These are phyloP conservation scores for Petrea volubilis DNA, from an alignment of 257 asterid genomes.

Conservation along the genomic window DNA sequence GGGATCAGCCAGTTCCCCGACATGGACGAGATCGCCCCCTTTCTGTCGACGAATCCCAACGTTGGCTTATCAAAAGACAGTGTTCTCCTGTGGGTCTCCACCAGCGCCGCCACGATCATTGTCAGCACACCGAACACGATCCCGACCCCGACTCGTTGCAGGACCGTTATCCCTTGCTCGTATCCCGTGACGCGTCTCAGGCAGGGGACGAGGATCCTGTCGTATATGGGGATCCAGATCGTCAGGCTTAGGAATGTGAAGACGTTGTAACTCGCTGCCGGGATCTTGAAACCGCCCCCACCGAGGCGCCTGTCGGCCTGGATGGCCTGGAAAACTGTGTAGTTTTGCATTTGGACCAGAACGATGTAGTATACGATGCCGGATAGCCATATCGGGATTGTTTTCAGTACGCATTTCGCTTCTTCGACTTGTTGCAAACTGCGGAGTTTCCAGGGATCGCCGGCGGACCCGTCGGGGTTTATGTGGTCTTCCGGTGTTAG, in stretches of 20 bases:
- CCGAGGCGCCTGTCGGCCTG: conserved; percentile 27
- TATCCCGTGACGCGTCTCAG: conserved; percentile 20
- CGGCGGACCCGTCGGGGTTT: conserved; percentile 21
- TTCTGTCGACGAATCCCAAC: conserved; percentile 15
- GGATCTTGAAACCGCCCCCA: conserved; percentile 22
- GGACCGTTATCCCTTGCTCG: conserved; percentile 28
- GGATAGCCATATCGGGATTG: conserved; percentile 35
- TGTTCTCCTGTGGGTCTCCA: conserved; percentile 23
- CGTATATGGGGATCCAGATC: conserved; percentile 33
- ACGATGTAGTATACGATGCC: conserved; percentile 31
- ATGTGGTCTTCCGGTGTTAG: conserved; percentile 15
- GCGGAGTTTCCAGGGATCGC: conserved; percentile 24
- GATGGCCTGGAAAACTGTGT: conserved; percentile 31
- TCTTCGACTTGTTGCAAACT: conserved; percentile 34
- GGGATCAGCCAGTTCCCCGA: conserved; percentile 38
- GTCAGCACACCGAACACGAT: conserved; percentile 21
- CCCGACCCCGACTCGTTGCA: conserved; percentile 32
- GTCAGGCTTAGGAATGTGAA: conserved; percentile 27
- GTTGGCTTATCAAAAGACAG: conserved; percentile 21
- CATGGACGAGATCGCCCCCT: conserved; percentile 34
- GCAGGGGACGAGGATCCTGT: conserved; percentile 28
- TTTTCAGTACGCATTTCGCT: conserved; percentile 24
- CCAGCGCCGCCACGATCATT: conserved; percentile 25
- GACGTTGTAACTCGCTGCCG: conserved; percentile 29
- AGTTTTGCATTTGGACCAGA: conserved; percentile 20